Percentiles rank a stretch among this genome's conserved stretches.
phyloP scores from a whole-genome alignment of 306 rosid species.

The Vigna reflexopilosa region DNA sequence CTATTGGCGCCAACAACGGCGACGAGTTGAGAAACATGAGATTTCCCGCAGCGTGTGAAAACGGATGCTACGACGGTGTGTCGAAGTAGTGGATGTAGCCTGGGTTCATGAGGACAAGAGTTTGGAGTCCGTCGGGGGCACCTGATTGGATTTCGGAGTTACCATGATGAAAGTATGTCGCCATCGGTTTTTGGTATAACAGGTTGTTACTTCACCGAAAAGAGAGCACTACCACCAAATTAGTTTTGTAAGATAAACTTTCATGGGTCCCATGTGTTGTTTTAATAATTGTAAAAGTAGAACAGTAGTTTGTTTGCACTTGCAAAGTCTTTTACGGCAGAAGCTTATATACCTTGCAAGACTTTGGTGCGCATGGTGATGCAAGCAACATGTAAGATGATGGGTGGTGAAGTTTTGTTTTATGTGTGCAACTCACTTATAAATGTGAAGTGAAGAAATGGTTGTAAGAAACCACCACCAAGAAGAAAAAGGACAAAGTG shows the following conservation, averaged over 20 bases:
- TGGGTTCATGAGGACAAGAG: slow-evolving; percentile 87
- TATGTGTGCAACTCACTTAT: too few relatives aligned
- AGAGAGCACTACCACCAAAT: slow-evolving; percentile 44
- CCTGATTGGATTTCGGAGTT: slow-evolving; percentile 79
- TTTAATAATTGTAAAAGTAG: too few relatives aligned
- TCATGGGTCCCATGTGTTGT: too few relatives aligned
- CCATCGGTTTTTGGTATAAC: slow-evolving; percentile 36
- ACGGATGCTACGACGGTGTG: slow-evolving; percentile 52
- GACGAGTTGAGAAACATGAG: slow-evolving; percentile 64
- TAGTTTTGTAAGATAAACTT: slow-evolving; percentile 25
- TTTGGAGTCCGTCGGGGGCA: slow-evolving; percentile 76
- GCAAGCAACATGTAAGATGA: too few relatives aligned
- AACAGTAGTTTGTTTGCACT: too few relatives aligned
- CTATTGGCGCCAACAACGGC: slow-evolving; percentile 17
- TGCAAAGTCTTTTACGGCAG: too few relatives aligned
- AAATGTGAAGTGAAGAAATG: too few relatives aligned
- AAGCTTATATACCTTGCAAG: too few relatives aligned
- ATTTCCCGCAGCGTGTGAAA: slow-evolving; percentile 47
- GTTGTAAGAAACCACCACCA: too few relatives aligned
- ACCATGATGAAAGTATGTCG: slow-evolving; percentile 81
- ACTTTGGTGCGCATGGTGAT: too few relatives aligned
- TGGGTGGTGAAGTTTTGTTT: too few relatives aligned
- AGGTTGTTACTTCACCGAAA: slow-evolving; percentile 52
- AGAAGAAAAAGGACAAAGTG: too few relatives aligned
- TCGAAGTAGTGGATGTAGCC: slow-evolving; percentile 85